Evolutionary conservation across 345 rosid genomes (phyloP), one percentile per base, ranked within the genome.

Genomic region (Gossypium australe): DNA sequence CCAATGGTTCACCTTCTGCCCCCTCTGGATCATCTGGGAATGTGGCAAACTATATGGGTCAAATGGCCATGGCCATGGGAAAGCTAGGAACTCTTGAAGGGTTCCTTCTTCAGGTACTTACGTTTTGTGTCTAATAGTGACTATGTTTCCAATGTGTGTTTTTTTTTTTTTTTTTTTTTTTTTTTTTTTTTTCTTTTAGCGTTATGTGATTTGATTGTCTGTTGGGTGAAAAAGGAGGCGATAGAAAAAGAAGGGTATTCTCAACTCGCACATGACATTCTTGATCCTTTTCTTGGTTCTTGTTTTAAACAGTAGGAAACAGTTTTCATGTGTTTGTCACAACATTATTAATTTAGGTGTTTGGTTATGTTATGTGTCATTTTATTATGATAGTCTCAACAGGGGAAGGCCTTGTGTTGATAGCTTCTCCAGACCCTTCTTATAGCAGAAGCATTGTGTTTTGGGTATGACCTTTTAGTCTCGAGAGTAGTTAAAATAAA

Each of bases 1-100:
- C 98, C 67, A 89, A 75, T 71, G 95, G 95, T 72, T 77, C 93
- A 62, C 87, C 92, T 68, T 87, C 92, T 68, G 87, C 83, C 69
- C 63, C 85, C 1, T 84, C 93, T 12, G 90, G 90, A 45, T 77
- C 95, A 25, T 86, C 64, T 25, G 64, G 64, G 1, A 60, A 60
- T 12, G 64, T 60, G 64, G 64, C 64, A 12, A 60, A 60, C 81
- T 93, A 93, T 75, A 93, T 93, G 98, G 98, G 98, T 78, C 98
- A 91, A 84, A 93, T 93, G 98, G 98, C 97, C 72, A 88, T 94
- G 98, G 98, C 98, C 22, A 93, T 93, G 97, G 97, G 98, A 71
- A 92, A 93, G 82, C 87, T 93, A 49, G 98, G 95, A 25, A 91
- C 94, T 24, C 88, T 93, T 2, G 95, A 93, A 78, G 91, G 92